Percentiles rank a stretch among this genome's conserved stretches.
Conservation (phyloP, 169 alveolate species). For the Plasmodium blacklocki region DNA sequence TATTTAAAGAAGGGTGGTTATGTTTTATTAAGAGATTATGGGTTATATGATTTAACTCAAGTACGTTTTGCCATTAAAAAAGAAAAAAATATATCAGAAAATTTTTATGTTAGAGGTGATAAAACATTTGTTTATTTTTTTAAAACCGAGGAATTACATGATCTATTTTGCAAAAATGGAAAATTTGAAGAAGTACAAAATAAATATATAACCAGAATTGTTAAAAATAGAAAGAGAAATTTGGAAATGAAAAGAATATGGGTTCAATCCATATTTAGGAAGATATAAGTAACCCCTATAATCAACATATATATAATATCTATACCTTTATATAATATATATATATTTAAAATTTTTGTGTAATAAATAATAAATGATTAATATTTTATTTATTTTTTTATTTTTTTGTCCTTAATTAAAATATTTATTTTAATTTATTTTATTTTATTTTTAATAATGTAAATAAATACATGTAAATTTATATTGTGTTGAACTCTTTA, state of each 20-base stretch:
- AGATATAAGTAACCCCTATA: not conserved
- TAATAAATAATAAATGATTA: too few relatives aligned
- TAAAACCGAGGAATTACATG: constrained; percentile 86
- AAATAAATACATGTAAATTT: too few relatives aligned
- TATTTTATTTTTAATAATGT: too few relatives aligned
- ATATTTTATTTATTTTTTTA: too few relatives aligned
- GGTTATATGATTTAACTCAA: constrained; percentile 93
- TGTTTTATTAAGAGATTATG: constrained; percentile 94
- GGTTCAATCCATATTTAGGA: constrained; percentile 73
- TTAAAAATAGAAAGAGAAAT: constrained; percentile 66
- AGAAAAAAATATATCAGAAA: constrained; percentile 91
- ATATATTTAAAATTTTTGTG: too few relatives aligned
- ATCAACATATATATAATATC: not conserved
- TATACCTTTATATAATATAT: not conserved
- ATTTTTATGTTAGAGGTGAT: constrained; percentile 93
- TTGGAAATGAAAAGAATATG: constrained; percentile 73
- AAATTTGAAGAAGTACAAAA: constrained; percentile 57
- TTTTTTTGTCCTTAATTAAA: too few relatives aligned
- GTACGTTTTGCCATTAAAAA: constrained; percentile 90
- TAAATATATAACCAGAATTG: constrained; percentile 66
- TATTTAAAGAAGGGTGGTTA: constrained; percentile 91
- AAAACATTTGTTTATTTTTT: constrained; percentile 93
- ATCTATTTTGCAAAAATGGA: constrained; percentile 77
- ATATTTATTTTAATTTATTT: too few relatives aligned
- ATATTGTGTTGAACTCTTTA: too few relatives aligned